A percentile compares a stretch with the other conserved stretches of the same genome.
Conservation (phyloP, 148 eudicot species). For the Amaranthus cruentus region DNA sequence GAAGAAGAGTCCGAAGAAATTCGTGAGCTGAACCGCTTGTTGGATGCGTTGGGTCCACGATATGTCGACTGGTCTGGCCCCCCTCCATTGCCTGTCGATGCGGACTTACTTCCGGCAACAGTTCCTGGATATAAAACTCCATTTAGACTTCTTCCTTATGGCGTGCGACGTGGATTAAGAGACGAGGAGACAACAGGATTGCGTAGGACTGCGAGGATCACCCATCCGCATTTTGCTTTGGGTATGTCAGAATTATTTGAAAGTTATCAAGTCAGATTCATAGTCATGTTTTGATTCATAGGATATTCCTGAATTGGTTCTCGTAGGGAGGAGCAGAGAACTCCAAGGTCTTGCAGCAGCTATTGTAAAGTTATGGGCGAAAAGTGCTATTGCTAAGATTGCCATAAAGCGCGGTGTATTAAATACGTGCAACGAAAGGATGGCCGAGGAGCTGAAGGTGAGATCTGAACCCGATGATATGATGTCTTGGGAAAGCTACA, state of each 20-base stretch:
- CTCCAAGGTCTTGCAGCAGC: conserved; percentile 90
- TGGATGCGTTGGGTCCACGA: conserved; percentile 80
- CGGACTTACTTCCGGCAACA: conserved; percentile 78
- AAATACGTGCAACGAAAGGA: conserved; percentile 77
- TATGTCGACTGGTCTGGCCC: conserved; percentile 82
- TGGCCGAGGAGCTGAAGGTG: conserved; percentile 95
- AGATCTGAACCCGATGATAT: neutral
- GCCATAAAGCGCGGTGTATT: conserved; percentile 92
- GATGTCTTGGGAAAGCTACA: neutral
- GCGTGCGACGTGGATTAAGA: conserved; percentile 45
- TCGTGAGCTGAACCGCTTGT: conserved; percentile 50
- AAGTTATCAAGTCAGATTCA: neutral
- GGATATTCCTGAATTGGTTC: conserved; percentile 18
- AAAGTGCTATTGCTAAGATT: conserved; percentile 89
- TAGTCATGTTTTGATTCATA: conserved; percentile 4
- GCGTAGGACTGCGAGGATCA: conserved; percentile 61
- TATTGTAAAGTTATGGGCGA: conserved; percentile 90
- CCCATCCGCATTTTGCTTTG: conserved; percentile 92
- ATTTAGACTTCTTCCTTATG: conserved; percentile 76
- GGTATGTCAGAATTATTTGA: conserved; percentile 41
- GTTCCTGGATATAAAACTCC: conserved; percentile 68
- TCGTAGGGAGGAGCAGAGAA: conserved; percentile 79
- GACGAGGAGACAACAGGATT: conserved; percentile 57
- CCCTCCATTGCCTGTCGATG: conserved; percentile 82
- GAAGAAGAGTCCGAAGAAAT: conserved; percentile 51